These are phyloP conservation scores for Colletotrichum eleusines DNA, from an alignment of 2,329 filamentous ascomycete species.

Conservation along the genomic window DNA sequence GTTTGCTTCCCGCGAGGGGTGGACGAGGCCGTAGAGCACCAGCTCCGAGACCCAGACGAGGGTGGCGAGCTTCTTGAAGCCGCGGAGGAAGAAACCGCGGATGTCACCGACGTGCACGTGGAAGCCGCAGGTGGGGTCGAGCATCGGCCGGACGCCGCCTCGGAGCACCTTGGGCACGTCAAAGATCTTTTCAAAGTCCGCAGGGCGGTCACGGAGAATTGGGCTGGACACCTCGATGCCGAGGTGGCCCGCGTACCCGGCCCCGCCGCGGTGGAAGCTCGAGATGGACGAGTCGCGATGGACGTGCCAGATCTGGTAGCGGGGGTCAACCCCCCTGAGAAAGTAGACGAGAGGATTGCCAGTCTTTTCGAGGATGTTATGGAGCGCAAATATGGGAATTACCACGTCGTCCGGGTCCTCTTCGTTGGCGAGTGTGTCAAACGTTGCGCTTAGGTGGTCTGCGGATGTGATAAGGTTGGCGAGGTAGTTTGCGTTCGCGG, in stretches of 20 bases:
- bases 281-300: slow-evolving; percentile 22
- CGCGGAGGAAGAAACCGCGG: slow-evolving; percentile 13
- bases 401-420: not conserved
- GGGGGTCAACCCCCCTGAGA: not conserved
- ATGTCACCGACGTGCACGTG: slow-evolving; percentile 33
- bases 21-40: slow-evolving; percentile 11
- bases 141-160: slow-evolving; percentile 12
- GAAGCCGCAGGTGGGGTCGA: slow-evolving; percentile 10
- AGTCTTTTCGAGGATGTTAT: not conserved
- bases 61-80: slow-evolving; percentile 21
- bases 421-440: not conserved
- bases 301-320: slow-evolving; percentile 25
- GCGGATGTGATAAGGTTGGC: not conserved
- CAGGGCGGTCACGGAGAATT: not conserved
- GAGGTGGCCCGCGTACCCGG: slow-evolving; percentile 23
- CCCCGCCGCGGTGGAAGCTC: not conserved
- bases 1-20: slow-evolving; percentile 5
- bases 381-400: not conserved
- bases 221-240: slow-evolving; percentile 32
- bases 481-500: slow-evolving; percentile 1
- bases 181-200: slow-evolving; percentile 9
- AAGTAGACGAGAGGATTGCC: not conserved
- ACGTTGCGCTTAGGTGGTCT: slow-evolving; percentile 9
- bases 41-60: slow-evolving; percentile 21
- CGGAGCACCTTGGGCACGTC: slow-evolving; percentile 26